phyloP scores from a whole-genome alignment of 495 filamentous ascomycete species.

The Trichoderma virens region DNA sequence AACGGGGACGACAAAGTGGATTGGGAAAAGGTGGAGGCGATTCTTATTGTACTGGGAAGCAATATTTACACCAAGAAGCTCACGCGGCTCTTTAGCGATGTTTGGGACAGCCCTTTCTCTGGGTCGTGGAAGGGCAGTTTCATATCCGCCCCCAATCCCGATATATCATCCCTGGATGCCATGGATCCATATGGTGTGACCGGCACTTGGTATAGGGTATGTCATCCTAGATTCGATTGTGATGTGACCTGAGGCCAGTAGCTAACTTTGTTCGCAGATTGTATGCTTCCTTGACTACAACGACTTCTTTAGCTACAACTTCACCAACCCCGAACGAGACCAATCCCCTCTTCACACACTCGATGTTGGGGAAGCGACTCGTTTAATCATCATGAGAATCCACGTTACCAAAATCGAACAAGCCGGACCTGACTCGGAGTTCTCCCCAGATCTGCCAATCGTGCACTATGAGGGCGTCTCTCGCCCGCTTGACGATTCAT shows the following conservation, averaged over 20 bases:
- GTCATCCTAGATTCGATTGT: conserved; percentile 11
- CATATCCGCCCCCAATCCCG: conserved; percentile 18
- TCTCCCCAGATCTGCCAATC: conserved; percentile 37
- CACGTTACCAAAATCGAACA: conserved; percentile 43
- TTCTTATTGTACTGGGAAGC: conserved; percentile 50
- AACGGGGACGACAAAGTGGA: conserved; percentile 48
- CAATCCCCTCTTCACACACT: conserved; percentile 39
- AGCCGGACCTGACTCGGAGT: conserved; percentile 41
- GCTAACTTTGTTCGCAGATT: conserved; percentile 21
- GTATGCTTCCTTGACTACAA: conserved; percentile 55
- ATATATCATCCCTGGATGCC: conserved; percentile 32
- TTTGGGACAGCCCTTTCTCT: conserved; percentile 46
- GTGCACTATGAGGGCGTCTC: conserved; percentile 52
- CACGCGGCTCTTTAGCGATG: conserved; percentile 31
- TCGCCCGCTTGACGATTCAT: conserved; percentile 43
- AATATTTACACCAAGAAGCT: conserved; percentile 44
- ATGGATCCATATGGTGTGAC: conserved; percentile 53
- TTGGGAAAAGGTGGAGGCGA: conserved; percentile 64
- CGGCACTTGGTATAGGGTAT: conserved; percentile 50
- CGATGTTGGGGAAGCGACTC: conserved; percentile 48
- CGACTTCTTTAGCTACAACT: conserved; percentile 58
- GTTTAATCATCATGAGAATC: conserved; percentile 57
- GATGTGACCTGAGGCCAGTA: background rate
- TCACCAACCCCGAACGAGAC: conserved; percentile 24
- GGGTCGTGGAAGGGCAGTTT: conserved; percentile 45